phyloP scores from a whole-genome alignment of 495 filamentous ascomycete genomes.

The Trypethelium eluteriae region DNA sequence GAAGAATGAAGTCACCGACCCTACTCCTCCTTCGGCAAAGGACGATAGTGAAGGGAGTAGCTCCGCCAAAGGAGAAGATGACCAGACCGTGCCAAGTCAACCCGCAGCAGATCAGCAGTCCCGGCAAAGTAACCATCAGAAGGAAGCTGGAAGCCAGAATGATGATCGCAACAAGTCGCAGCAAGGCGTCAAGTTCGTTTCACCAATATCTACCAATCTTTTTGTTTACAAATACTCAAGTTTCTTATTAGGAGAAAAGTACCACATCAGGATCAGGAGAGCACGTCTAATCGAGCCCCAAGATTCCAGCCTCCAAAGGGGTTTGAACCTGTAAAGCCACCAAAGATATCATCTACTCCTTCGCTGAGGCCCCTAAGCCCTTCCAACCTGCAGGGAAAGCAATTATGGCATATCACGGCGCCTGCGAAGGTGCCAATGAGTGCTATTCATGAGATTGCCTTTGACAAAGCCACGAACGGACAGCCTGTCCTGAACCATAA shows the following conservation, averaged over 20 bases:
- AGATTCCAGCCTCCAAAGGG: slow-evolving; percentile 42
- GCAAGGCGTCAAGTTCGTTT: slow-evolving; percentile 6
- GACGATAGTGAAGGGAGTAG: slow-evolving; percentile 11
- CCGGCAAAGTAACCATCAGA: neutral
- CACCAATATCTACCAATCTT: neutral
- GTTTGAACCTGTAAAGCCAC: slow-evolving; percentile 28
- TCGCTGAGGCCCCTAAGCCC: slow-evolving; percentile 1
- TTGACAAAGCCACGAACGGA: slow-evolving; percentile 31
- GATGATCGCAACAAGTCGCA: neutral
- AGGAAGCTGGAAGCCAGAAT: neutral
- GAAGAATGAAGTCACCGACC: neutral
- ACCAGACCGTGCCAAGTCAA: neutral
- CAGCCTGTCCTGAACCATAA: slow-evolving; percentile 35
- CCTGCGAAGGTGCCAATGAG: slow-evolving; percentile 42
- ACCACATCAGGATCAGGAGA: neutral
- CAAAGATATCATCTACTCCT: slow-evolving; percentile 15
- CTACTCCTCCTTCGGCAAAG: neutral
- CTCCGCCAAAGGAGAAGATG: neutral
- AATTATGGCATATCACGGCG: slow-evolving; percentile 51
- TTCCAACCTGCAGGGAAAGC: slow-evolving; percentile 38
- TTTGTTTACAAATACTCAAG: neutral
- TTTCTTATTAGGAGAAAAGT: neutral
- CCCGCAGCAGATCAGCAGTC: neutral
- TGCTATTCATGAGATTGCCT: slow-evolving; percentile 37
- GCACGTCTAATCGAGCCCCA: slow-evolving; percentile 46